Evolutionary conservation across 768 basidiomycete genomes (phyloP).

Genomic region (Termitomyces sp.): DNA sequence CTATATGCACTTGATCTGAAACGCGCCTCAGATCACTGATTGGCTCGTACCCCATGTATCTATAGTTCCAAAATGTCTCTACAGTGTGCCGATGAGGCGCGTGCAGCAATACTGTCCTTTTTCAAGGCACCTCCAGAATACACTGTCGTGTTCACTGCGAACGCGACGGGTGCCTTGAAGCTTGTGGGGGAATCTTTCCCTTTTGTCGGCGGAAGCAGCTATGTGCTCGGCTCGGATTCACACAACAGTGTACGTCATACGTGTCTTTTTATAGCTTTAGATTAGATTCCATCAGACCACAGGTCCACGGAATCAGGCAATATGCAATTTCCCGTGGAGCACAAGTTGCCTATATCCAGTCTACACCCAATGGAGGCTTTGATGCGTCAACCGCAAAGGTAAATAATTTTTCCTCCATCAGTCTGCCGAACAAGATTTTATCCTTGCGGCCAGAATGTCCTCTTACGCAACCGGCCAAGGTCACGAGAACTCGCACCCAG

Average conservation of each 20-base stretch:
- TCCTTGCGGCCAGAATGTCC: constrained; percentile 42
- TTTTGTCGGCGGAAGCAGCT: constrained; percentile 53
- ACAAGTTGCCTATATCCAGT: constrained; percentile 59
- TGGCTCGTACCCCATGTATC: constrained; percentile 3
- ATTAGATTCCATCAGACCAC: constrained; percentile 1
- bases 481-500: constrained; percentile 44
- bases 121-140: constrained; percentile 76
- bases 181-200: constrained; percentile 81
- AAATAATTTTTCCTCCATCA: constrained; percentile 6
- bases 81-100: constrained; percentile 63
- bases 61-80: constrained; percentile 69
- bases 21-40: constrained; percentile 6
- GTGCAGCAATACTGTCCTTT: constrained; percentile 70
- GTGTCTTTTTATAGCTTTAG: neutral
- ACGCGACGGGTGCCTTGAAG: constrained; percentile 77
- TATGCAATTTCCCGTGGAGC: constrained; percentile 60
- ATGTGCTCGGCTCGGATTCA: constrained; percentile 72
- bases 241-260: constrained; percentile 66
- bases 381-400: constrained; percentile 60
- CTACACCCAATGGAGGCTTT: constrained; percentile 64
- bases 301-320: constrained; percentile 72
- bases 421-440: constrained; percentile 18
- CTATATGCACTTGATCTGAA: constrained; percentile 31
- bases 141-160: constrained; percentile 79
- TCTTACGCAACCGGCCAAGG: constrained; percentile 48